Evolutionary conservation across 192 early-diverging fungal species (phyloP).

Genomic region (Pilobolus umbonatus): DNA sequence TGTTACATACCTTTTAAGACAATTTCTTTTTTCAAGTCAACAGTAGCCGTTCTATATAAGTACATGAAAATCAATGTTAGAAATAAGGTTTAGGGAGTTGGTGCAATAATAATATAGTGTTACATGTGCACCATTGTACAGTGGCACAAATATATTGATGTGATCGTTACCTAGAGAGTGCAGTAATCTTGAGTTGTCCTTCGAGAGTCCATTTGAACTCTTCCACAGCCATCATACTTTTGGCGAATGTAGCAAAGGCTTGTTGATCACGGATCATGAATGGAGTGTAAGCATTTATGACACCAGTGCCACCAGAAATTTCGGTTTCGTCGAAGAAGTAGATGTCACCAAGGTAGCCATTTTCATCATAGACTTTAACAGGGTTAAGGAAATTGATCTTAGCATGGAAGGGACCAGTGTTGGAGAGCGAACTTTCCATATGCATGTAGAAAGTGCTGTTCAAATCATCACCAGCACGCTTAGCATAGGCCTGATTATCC

Average conservation of each 20-base stretch:
- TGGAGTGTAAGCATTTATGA: constrained; percentile 22
- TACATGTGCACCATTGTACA: no score
- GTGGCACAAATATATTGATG: no score
- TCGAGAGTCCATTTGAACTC: constrained; percentile 29
- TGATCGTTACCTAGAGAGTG: constrained; percentile 22
- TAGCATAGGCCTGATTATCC: background rate
- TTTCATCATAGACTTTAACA: constrained; percentile 39
- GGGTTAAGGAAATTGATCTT: constrained; percentile 45
- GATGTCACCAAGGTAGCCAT: constrained; percentile 36
- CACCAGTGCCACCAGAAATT: constrained; percentile 43
- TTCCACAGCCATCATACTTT: constrained; percentile 42
- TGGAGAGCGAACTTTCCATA: constrained; percentile 36
- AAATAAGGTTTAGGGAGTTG: background rate
- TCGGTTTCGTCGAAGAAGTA: constrained; percentile 30
- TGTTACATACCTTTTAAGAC: constrained; percentile 32
- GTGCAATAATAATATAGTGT: background rate
- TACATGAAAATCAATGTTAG: background rate
- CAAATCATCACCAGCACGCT: constrained; percentile 9
- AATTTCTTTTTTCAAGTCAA: constrained; percentile 43
- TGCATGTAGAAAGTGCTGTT: constrained; percentile 36
- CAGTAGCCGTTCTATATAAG: constrained; percentile 27
- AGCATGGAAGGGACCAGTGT: constrained; percentile 50
- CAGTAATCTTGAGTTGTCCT: constrained; percentile 28
- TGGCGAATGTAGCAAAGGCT: constrained; percentile 42
- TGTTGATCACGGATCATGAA: constrained; percentile 37